Conservation (phyloP, 2,329 filamentous ascomycete genomes). For the Fusarium kyushuense region DNA sequence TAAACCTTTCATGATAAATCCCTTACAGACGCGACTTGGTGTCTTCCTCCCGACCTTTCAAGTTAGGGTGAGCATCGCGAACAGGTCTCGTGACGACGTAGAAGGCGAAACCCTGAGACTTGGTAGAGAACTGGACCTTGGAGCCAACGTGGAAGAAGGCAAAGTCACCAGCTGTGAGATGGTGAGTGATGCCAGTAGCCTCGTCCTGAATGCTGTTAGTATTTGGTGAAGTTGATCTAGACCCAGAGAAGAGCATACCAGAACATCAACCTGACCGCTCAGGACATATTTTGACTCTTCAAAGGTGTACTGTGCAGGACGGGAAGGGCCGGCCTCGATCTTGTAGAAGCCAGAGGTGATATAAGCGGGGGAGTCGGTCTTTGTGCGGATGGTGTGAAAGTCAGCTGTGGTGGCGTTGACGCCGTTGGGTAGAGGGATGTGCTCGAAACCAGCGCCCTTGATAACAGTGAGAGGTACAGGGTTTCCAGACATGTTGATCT, state of each 20-base stretch:
- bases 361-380: slow-evolving; percentile 43
- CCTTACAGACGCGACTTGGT: slow-evolving; percentile 38
- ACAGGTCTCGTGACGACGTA: slow-evolving; percentile 45
- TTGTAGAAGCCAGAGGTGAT: slow-evolving; percentile 46
- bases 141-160: slow-evolving; percentile 46
- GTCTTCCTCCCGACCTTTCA: slow-evolving; percentile 40
- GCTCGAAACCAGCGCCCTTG: slow-evolving; percentile 45
- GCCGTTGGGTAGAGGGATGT: slow-evolving; percentile 43
- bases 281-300: slow-evolving; percentile 46
- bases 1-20: not conserved
- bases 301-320: slow-evolving; percentile 42
- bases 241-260: slow-evolving; percentile 16
- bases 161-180: slow-evolving; percentile 41
- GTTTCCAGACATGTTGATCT: slow-evolving; percentile 39
- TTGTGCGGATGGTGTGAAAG: slow-evolving; percentile 45
- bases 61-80: slow-evolving; percentile 41
- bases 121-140: slow-evolving; percentile 47
- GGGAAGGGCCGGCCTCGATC: slow-evolving; percentile 38
- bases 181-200: slow-evolving; percentile 45
- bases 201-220: slow-evolving; percentile 34
- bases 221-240: accelerated
- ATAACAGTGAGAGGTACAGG: slow-evolving; percentile 44
- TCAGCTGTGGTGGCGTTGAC: slow-evolving; percentile 44
- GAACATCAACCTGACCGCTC: slow-evolving; percentile 43
- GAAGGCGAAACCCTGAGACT: slow-evolving; percentile 43